A percentile compares a stretch with the other conserved stretches of the same genome.
Conservation (phyloP, 331 rosid species). For the Quercus phellos region DNA sequence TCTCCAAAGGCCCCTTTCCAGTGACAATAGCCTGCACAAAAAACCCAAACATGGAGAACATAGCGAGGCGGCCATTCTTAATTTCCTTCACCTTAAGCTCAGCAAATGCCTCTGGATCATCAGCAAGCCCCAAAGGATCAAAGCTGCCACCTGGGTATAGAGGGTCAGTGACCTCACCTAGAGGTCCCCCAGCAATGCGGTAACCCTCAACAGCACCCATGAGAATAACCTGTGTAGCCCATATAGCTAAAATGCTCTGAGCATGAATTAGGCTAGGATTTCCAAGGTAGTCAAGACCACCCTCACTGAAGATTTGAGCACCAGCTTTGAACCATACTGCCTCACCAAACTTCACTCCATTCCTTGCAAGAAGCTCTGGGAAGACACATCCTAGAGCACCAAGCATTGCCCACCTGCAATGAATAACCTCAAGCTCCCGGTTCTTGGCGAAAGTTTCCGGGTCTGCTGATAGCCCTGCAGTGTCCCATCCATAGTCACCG, state of each 20-base stretch:
- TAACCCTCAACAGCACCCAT: constrained; percentile 22
- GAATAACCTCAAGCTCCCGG: constrained; percentile 32
- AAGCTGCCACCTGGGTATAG: constrained; percentile 41
- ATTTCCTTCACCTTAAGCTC: constrained; percentile 41
- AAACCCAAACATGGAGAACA: constrained; percentile 40
- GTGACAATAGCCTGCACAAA: constrained; percentile 41
- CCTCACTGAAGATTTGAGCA: constrained; percentile 39
- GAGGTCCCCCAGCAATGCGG: too few relatives aligned
- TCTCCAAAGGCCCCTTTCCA: constrained; percentile 40
- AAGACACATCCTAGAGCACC: constrained; percentile 41
- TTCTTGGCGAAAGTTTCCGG: background rate
- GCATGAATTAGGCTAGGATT: constrained; percentile 39
- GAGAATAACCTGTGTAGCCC: constrained; percentile 31
- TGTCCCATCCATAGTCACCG: constrained; percentile 37
- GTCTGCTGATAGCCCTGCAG: constrained; percentile 35
- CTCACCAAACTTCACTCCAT: constrained; percentile 38
- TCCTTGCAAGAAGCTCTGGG: constrained; percentile 41
- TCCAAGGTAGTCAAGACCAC: constrained; percentile 37
- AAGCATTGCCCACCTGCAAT: constrained; percentile 40
- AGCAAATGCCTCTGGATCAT: constrained; percentile 41
- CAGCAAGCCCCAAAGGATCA: constrained; percentile 37
- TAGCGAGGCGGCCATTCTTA: constrained; percentile 34
- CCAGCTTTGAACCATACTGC: constrained; percentile 45
- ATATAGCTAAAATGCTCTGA: constrained; percentile 34
- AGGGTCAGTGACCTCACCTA: constrained; percentile 34